phyloP scores from a whole-genome alignment of 805 yeast species.

The Lipomyces yamadae region DNA sequence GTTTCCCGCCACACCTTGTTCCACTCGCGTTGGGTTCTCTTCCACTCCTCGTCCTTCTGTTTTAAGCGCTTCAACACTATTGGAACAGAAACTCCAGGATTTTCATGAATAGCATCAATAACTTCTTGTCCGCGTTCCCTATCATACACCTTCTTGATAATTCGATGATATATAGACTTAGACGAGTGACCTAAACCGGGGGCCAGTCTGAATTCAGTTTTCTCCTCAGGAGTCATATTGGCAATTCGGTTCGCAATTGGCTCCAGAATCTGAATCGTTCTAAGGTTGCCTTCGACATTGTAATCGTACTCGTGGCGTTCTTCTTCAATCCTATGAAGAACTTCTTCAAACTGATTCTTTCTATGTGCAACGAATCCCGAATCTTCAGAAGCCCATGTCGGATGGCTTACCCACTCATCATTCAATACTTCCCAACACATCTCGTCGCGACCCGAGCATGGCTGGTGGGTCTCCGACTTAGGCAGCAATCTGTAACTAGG shows the following conservation, averaged over 20 bases:
- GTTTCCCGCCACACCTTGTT: constrained; percentile 98
- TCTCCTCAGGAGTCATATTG: constrained; percentile 89
- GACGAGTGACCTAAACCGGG: constrained; percentile 94
- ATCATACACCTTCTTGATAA: constrained; percentile 88
- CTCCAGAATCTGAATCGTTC: constrained; percentile 94
- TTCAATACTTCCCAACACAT: constrained; percentile 99
- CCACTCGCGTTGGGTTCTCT: constrained; percentile 97
- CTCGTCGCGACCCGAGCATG: constrained; percentile 97
- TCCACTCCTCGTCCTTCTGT: constrained; percentile 99
- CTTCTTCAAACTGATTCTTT: constrained; percentile 96
- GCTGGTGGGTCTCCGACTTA: constrained; percentile 92
- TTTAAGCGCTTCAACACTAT: constrained; percentile 88
- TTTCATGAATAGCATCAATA: constrained; percentile 91
- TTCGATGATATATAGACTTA: constrained; percentile 88
- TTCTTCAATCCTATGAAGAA: constrained; percentile 91
- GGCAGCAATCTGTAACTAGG: constrained; percentile 94
- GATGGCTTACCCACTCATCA: constrained; percentile 99
- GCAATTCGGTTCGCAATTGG: constrained; percentile 93
- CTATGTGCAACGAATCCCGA: constrained; percentile 99
- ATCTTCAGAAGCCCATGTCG: constrained; percentile 99
- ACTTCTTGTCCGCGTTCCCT: constrained; percentile 95
- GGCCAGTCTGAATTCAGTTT: constrained; percentile 81
- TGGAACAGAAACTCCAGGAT: constrained; percentile 94
- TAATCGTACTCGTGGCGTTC: constrained; percentile 97
- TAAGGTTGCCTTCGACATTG: constrained; percentile 89